phyloP scores from a whole-genome alignment of 805 yeast species.

The Metschnikowia kofuensis region DNA sequence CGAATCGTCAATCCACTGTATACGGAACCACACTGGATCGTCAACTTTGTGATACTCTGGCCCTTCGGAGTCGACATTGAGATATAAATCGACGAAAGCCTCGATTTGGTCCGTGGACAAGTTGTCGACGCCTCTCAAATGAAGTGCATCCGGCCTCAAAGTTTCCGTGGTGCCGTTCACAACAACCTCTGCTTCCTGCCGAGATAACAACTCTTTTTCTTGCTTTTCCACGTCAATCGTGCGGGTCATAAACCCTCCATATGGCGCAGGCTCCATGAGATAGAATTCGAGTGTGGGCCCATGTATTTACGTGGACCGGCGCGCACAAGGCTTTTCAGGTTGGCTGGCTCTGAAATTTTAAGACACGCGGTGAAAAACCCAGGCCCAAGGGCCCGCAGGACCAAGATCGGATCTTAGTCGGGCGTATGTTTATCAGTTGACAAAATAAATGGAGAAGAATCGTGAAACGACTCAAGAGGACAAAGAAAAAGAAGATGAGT shows the following conservation, averaged over 20 bases:
- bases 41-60: constrained; percentile 6
- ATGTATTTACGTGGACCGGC: background rate
- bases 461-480: no score
- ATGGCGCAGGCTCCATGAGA: constrained; percentile 30
- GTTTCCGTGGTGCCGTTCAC: constrained; percentile 31
- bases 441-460: no score
- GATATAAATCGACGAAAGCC: constrained; percentile 47
- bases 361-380: no score
- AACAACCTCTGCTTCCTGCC: constrained; percentile 32
- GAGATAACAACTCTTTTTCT: constrained; percentile 27
- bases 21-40: constrained; percentile 36
- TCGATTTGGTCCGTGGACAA: constrained; percentile 60
- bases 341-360: no score
- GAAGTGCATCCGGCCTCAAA: constrained; percentile 47
- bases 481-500: no score
- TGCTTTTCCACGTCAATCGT: constrained; percentile 38
- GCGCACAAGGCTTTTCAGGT: background rate
- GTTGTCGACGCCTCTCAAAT: constrained; percentile 60
- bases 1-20: constrained; percentile 69
- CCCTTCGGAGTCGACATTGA: constrained; percentile 27
- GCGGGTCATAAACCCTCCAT: constrained; percentile 41
- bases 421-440: no score
- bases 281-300: background rate
- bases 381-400: no score
- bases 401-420: no score